These are phyloP conservation scores for Malassezia japonica DNA, from an alignment of 1,284 basidiomycete genomes.

Conservation along the genomic window DNA sequence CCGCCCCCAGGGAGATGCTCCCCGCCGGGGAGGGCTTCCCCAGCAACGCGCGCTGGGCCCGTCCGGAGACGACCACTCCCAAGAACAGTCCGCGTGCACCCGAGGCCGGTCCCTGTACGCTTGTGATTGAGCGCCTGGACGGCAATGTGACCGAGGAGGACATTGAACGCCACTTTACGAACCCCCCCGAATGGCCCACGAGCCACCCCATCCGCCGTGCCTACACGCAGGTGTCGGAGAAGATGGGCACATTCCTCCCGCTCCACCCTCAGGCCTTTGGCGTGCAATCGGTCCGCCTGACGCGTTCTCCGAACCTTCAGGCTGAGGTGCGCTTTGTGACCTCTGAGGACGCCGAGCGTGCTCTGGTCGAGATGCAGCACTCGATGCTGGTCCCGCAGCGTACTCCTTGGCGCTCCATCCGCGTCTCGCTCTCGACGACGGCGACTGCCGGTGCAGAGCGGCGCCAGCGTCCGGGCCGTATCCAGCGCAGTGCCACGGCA, in stretches of 20 bases:
- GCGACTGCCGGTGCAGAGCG: background rate
- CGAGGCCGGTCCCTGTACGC: constrained; percentile 33
- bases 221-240: constrained; percentile 25
- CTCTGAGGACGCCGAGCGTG: constrained; percentile 35
- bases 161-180: constrained; percentile 34
- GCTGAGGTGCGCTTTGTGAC: constrained; percentile 33
- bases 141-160: constrained; percentile 40
- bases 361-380: constrained; percentile 44
- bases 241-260: background rate
- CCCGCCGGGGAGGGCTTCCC: too few relatives aligned
- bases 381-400: constrained; percentile 8
- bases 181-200: constrained; percentile 34
- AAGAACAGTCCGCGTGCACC: too few relatives aligned
- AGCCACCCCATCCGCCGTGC: constrained; percentile 32
- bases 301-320: constrained; percentile 11
- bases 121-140: constrained; percentile 37
- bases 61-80: too few relatives aligned
- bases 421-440: constrained; percentile 1
- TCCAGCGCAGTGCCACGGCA: background rate
- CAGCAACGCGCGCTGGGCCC: too few relatives aligned
- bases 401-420: constrained; percentile 6
- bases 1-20: too few relatives aligned
- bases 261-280: constrained; percentile 16
- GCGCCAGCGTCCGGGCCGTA: background rate
- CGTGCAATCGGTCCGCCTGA: constrained; percentile 20